Base-by-base conservation (phyloP, 768 basidiomycete genomes). In the Rickenella mellea region DNA sequence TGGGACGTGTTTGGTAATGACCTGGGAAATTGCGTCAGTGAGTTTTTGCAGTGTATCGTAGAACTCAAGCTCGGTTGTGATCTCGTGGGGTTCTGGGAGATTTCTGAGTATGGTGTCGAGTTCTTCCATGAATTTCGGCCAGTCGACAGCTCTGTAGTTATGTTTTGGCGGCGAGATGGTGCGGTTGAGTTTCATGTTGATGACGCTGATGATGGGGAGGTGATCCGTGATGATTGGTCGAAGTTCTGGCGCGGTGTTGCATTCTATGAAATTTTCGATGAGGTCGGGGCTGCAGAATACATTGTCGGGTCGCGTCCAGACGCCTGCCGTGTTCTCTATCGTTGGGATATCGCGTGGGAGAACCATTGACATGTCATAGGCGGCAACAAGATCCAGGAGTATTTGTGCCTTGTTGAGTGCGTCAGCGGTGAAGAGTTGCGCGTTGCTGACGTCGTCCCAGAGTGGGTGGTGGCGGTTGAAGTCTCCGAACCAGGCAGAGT, bases 381-480 rank as follows among this genome's bases (percentile, higher is more conserved):
- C 3, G 10, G 30, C 40, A 7, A 41, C 14, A 14, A 41, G 15
- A 22, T 27, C 40, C 17, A 41, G 40, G 15, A 41, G 28, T 9
- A 30, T 22, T n/a, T 15, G 28, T 12, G 15, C 15, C 9, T 27
- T 21, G 14, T 22, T 28, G 11, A 25, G 27, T 8, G 28, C 40
- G 20, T n/a, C 12, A 5, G 17, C 28, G 6, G 27, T 9, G n/a
- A n/a, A n/a, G n/a, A n/a, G n/a, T n/a, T n/a, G n/a, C 27, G 27
- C 15, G 40, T 30, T 15, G n/a, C 29, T 5, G 28, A 22, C n/a
- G 40, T 30, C 40, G 12, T 27, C 20, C 40, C 40, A 41, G 3
- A 41, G 40, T 9, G 40, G 15, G 27, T 41, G 15, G 40, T 41
- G 40, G 8, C 32, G 29, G 40, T 41, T 41, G 40, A 41, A 41